These are phyloP conservation scores for Phaeoacremonium minimum DNA, from an alignment of 2,329 filamentous ascomycete species.

Conservation along the genomic window DNA sequence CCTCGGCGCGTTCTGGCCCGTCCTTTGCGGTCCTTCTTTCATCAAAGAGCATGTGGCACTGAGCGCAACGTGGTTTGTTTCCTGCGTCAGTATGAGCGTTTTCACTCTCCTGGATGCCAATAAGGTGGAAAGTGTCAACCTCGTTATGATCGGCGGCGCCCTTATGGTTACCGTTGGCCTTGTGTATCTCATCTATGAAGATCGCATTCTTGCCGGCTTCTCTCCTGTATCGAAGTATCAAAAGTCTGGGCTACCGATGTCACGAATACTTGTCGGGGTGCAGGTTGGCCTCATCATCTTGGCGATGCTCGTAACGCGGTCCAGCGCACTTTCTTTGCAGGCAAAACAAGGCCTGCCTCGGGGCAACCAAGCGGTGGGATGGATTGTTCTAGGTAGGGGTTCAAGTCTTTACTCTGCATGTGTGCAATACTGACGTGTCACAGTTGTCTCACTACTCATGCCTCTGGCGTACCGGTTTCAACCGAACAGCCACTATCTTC, in stretches of 20 bases:
- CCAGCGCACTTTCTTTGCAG: constrained; percentile 80
- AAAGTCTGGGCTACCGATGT: constrained; percentile 35
- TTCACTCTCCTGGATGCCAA: constrained; percentile 87
- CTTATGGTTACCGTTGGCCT: constrained; percentile 76
- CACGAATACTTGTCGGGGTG: constrained; percentile 58
- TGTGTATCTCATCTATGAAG: constrained; percentile 76
- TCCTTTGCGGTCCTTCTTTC: constrained; percentile 69
- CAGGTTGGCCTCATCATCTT: constrained; percentile 77
- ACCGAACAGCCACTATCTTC: constrained; percentile 83
- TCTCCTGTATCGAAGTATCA: constrained; percentile 20
- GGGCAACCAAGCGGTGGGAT: constrained; percentile 85
- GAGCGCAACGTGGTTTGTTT: constrained; percentile 66
- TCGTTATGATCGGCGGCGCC: constrained; percentile 71
- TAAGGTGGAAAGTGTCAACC: constrained; percentile 71
- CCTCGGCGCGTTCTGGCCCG: constrained; percentile 73
- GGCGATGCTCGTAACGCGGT: constrained; percentile 80
- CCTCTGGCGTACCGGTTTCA: constrained; percentile 78
- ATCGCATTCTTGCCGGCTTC: constrained; percentile 47
- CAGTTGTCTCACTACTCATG: constrained; percentile 70
- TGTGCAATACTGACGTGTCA: constrained; percentile 10
- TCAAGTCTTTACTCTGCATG: too few relatives aligned
- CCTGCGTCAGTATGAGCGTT: constrained; percentile 78
- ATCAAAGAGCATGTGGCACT: constrained; percentile 61
- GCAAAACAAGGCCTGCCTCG: constrained; percentile 78
- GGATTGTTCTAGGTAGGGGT: constrained; percentile 71